These are phyloP conservation scores for Solanum pennellii DNA, from an alignment of 257 asterid genomes.

Conservation along the genomic window DNA sequence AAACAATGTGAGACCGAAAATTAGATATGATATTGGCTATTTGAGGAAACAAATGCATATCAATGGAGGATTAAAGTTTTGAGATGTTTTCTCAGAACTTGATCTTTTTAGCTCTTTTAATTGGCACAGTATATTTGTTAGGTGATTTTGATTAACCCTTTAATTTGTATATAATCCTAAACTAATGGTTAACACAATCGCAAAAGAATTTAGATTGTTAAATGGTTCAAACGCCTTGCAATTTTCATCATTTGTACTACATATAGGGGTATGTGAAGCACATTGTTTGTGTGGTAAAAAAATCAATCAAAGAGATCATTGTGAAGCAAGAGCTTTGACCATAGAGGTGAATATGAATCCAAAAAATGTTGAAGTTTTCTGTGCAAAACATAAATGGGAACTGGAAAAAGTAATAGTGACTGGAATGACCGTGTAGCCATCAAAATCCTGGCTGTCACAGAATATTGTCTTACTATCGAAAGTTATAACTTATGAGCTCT, in stretches of 20 bases:
- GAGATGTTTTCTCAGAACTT: not conserved
- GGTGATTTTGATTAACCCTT: not conserved
- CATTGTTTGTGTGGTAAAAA: not conserved
- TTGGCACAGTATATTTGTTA: not conserved
- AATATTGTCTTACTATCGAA: no score
- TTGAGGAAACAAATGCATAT: not conserved
- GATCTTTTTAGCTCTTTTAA: not conserved
- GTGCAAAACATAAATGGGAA: no score
- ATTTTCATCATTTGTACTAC: not conserved
- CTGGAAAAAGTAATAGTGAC: constrained; percentile 46
- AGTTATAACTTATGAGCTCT: not conserved
- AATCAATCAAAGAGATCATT: not conserved
- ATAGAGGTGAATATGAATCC: not conserved
- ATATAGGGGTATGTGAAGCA: not conserved
- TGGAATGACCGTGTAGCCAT: no score
- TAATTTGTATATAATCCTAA: not conserved
- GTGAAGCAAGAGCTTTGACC: not conserved
- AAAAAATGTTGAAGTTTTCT: not conserved
- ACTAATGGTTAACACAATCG: no score
- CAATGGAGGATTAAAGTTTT: not conserved
- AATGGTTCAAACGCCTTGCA: not conserved
- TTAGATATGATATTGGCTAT: no score
- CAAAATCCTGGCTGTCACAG: no score
- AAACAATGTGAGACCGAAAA: no score
- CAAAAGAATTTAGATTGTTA: not conserved